phyloP scores from a whole-genome alignment of 108 stramenopile genomes.

The Discostella pseudostelligera region DNA sequence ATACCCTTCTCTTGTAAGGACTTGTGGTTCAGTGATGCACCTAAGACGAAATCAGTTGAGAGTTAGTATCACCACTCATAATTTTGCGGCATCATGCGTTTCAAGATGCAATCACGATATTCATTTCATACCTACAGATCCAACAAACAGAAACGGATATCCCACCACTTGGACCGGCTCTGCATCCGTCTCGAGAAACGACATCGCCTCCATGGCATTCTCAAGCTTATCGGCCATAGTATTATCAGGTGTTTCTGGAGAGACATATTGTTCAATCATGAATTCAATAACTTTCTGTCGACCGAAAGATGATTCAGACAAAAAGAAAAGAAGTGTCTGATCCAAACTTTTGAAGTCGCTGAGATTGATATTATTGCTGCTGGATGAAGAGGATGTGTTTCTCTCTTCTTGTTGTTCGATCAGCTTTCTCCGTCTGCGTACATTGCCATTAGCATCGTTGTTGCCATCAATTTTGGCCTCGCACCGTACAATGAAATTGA shows the following conservation, averaged over 20 bases:
- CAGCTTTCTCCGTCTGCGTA: no score
- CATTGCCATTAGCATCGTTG: no score
- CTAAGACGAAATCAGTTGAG: background rate
- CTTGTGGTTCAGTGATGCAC: constrained; percentile 22
- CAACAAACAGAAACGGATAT: constrained; percentile 28
- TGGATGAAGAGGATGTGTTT: no score
- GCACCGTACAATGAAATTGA: no score
- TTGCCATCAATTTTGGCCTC: no score
- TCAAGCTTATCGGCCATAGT: constrained; percentile 1
- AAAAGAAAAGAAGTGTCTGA: background rate
- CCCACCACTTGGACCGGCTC: constrained; percentile 24
- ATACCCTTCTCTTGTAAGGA: constrained; percentile 13
- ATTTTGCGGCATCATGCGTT: no score
- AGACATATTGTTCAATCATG: background rate
- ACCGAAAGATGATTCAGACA: constrained; percentile 5
- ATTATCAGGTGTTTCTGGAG: background rate
- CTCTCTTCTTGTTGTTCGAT: no score
- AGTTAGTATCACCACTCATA: no score
- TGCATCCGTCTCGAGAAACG: constrained; percentile 10
- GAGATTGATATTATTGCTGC: background rate
- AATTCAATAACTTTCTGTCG: background rate
- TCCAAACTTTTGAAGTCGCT: background rate
- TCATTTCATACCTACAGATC: constrained; percentile 29
- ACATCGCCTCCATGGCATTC: constrained; percentile 19
- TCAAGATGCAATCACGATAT: no score